Percentiles rank a stretch among this genome's conserved stretches.
These are phyloP conservation scores for Daldinia concentrica DNA, from an alignment of 495 filamentous ascomycete genomes.

Conservation along the genomic window DNA sequence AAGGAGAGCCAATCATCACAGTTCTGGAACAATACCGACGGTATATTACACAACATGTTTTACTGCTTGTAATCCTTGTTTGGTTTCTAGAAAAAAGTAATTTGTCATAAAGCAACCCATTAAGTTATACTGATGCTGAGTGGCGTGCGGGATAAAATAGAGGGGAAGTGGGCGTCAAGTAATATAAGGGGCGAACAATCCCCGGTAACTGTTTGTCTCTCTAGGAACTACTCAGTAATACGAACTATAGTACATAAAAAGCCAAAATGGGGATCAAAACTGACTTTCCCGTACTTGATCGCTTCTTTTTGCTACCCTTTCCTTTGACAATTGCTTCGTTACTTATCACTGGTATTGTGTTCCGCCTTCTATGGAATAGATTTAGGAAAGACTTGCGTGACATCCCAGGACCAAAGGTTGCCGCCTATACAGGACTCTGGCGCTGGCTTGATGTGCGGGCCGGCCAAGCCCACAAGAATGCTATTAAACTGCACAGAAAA, in stretches of 20 bases:
- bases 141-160: neutral
- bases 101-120: neutral
- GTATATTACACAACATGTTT: neutral
- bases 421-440: neutral
- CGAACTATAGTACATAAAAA: neutral
- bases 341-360: neutral
- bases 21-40: neutral
- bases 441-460: neutral
- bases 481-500: constrained; percentile 48
- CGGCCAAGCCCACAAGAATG: neutral
- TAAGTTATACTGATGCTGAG: neutral
- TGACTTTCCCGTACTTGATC: neutral
- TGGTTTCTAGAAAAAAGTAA: neutral
- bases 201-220: neutral
- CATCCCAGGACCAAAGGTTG: neutral
- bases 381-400: neutral
- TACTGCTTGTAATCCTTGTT: neutral
- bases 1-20: neutral
- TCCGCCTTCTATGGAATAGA: neutral
- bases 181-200: neutral
- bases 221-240: neutral
- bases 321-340: neutral
- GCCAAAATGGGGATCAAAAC: neutral
- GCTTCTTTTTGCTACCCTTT: neutral
- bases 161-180: neutral